Base-by-base conservation (phyloP, 2,329 filamentous ascomycete species). In the Davidsoniella neocaledoniae region DNA sequence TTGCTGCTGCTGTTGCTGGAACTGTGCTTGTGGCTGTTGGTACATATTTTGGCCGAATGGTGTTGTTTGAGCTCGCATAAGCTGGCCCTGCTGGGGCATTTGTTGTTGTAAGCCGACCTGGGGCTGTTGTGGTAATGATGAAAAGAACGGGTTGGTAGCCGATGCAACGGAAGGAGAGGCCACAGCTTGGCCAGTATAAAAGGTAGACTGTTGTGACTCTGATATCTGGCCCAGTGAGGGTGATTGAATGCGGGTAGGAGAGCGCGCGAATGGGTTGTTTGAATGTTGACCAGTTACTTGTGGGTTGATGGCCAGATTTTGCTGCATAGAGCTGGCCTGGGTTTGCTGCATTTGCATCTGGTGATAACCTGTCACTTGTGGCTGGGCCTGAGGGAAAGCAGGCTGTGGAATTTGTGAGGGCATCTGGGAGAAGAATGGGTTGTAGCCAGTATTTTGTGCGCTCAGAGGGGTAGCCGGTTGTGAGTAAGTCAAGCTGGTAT, bases 211-310 rank as follows among this genome's bases (percentile, higher is more conserved):
- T 55, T 73, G 70, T 10, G 63, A 60, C 57, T 76, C 72, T 0
- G 70, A 70, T 38, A 75, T 75, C 56, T 73, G 73, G 1, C 66
- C 67, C 2, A 74, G 63, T 4, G 54, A 46, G 3, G 70, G 70
- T 8, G 70, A 72, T 41, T 71, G 71, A 45, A 74, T 69, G 53
- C 67, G 60, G 2, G 68, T 71, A 3, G 70, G 71, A 12, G 72
- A 73, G 46, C 69, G 63, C 1, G 65, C 59, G 55, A 72, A 74
- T 0, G 71, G 72, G 51, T 74, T 74, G 56, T 64, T 69, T 10
- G 58, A 62, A 44, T 61, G 62, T 5, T 50, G 55, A 3, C 61
- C 61, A n/a, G 61, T 58, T n/a, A 61, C 58, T 4, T 60, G 58
- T 2, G 67, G 67, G 50, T 66, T 70, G 4, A 70, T 54, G 4